Evolutionary conservation across 805 yeast species (phyloP), one percentile per base, ranked within the genome.

Genomic region (Wickerhamiella domercqiae): DNA sequence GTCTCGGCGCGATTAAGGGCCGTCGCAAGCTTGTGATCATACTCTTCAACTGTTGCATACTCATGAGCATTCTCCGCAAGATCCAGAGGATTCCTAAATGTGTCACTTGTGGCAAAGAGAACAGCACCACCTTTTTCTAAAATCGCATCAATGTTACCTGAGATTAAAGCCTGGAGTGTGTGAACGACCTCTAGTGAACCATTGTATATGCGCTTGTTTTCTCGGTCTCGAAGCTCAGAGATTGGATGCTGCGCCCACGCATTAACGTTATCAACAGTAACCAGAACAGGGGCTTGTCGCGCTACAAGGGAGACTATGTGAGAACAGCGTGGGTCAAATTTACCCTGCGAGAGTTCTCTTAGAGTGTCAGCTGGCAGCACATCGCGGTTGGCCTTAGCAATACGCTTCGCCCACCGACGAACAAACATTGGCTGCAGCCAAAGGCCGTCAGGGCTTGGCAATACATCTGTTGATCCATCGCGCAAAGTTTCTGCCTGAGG

Each of bases 261-360:
- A 41, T 81, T 74, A 51, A 82, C 66, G 51, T 79, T 75, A 55
- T 84, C 96, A 31, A 83, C 65, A 2, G 93, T 66, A 31, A 82
- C 62, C 36, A 70, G 21, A 5, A 25, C 21, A 13, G 11, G 11
- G 21, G 20, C 6, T 17, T 30, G 18, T 6, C n/a, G 18, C 11
- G 33, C 5, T 5, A 30, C 21, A 13, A 18, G 13, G 6, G 16
- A 5, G 6, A 30, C 18, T n/a, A 13, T n/a, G n/a, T 20, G 21
- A 18, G 21, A 17, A 13, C 26, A 24, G n/a, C n/a, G n/a, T n/a
- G n/a, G n/a, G 30, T 15, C n/a, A 17, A 28, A 28, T 7, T 30
- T 5, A 7, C 33, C 33, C n/a, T 20, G 5, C 13, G 18, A 13
- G 14, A 30, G 21, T 7, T 33, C 32, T 13, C 26, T 35, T 21